A percentile compares a stretch with the other conserved stretches of the same genome.
phyloP scores from a whole-genome alignment of 23 red algal species.

The Gracilaria domingensis region DNA sequence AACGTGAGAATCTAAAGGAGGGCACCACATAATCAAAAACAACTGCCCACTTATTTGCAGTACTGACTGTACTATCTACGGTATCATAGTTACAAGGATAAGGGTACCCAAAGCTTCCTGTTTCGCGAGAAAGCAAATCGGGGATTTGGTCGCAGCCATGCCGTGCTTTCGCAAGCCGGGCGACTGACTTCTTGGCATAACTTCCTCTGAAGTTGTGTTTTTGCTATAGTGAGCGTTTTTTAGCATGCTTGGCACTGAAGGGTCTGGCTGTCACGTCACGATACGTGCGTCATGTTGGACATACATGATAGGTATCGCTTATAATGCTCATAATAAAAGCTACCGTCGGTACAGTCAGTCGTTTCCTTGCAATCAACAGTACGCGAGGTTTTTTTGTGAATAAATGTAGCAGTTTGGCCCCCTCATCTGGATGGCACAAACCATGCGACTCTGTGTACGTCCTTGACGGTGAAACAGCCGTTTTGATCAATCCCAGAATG shows the following conservation, averaged over 20 bases:
- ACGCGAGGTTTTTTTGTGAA: neutral
- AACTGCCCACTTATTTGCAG: no score
- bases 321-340: neutral
- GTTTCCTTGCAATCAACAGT: no score
- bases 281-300: neutral
- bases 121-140: neutral
- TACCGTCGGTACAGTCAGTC: no score
- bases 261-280: neutral
- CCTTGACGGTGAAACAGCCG: neutral
- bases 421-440: neutral
- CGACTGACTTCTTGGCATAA: neutral
- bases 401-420: neutral
- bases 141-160: neutral
- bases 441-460: neutral
- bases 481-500: neutral
- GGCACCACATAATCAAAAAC: no score
- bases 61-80: no score
- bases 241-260: no score
- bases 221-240: no score
- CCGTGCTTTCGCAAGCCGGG: neutral
- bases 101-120: no score
- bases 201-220: no score
- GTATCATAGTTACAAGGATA: no score
- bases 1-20: no score
- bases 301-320: neutral